phyloP scores from a whole-genome alignment of 2,329 filamentous ascomycete genomes.

The Colletotrichum shisoi region DNA sequence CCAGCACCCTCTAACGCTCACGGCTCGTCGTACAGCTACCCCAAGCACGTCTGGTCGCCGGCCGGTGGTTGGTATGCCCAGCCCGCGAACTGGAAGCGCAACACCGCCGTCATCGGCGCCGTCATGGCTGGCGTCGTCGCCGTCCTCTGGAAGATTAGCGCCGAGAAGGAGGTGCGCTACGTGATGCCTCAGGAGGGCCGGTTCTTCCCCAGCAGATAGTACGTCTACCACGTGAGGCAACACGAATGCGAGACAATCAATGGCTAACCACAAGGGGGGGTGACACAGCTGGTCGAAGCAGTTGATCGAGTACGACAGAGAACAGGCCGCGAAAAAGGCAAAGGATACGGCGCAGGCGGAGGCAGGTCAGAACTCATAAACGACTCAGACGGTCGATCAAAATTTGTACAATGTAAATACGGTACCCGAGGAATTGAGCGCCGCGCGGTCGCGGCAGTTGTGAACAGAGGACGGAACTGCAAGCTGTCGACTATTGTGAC shows the following conservation, averaged over 20 bases:
- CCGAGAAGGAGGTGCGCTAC: conserved; percentile 74
- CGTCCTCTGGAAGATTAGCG: conserved; percentile 75
- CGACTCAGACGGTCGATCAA: conserved; percentile 18
- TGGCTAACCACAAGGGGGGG: conserved; percentile 29
- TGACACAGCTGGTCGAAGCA: conserved; percentile 55
- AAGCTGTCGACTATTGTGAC: neutral
- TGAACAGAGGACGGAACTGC: conserved; percentile 6
- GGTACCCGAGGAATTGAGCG: conserved; percentile 37
- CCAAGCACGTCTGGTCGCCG: conserved; percentile 99
- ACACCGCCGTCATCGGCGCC: conserved; percentile 79
- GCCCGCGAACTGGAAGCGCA: conserved; percentile 92
- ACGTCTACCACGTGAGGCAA: conserved; percentile 50
- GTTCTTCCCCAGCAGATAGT: conserved; percentile 88
- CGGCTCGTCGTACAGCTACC: conserved; percentile 70
- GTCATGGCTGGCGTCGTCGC: conserved; percentile 74
- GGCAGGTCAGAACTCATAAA: conserved; percentile 38
- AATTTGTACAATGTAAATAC: conserved; percentile 37
- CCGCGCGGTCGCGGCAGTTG: conserved; percentile 31
- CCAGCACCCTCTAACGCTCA: conserved; percentile 23
- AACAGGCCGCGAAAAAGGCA: conserved; percentile 50
- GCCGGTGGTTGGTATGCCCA: conserved; percentile 97
- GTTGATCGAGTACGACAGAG: conserved; percentile 56
- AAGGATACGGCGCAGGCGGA: conserved; percentile 42
- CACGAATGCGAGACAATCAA: neutral
- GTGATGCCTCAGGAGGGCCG: conserved; percentile 78